Evolutionary conservation across 768 basidiomycete genomes (phyloP), one percentile per base, ranked within the genome.

Genomic region (Rubroboletus satanas): DNA sequence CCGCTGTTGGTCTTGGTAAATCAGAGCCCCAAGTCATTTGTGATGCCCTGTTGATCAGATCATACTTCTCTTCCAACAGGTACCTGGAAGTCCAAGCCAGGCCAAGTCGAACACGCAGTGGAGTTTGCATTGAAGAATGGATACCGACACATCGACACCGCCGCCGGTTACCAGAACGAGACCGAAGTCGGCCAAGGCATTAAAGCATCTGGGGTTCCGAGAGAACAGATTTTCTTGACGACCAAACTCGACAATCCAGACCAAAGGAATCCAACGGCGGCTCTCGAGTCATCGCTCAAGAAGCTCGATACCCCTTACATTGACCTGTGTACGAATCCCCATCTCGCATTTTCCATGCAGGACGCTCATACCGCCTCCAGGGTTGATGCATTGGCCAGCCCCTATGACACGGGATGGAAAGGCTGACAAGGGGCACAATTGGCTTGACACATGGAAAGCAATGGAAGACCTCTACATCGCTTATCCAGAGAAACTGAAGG

Each of bases 331-430:
- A 65, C 63, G 75, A 71, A 58, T 38, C 14, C 21, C 8, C 10
- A 50, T 26, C 7, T 43, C 31, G 9, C 14, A 5, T 23, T 12
- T n/a, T 45, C 5, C 5, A 7, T n/a, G 6, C 41, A 18, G 17
- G 43, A 23, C 1, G 21, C 28, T 61, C 10, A 52, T 36, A 11
- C n/a, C 18, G 7, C 23, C 5, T 9, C 42, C 55, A 86, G 84
- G 83, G 81, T 74, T 90, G 54, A 83, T 90, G 79, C 88, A 90
- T 71, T 90, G 88, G 90, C 91, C 90, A 14, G 82, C 86, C 18
- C 85, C 89, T 33, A 82, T 89, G 82, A 81, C 79, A 11, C 61
- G 62, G 41, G 82, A 81, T 55, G 75, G 75, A 48, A 73, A 75
- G 54, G 75, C 83, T 7, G 82, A 87, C 62, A 80, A 75, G 63